Conservation (phyloP, 2,329 filamentous ascomycete species). For the Dothideomycetes sp. region DNA sequence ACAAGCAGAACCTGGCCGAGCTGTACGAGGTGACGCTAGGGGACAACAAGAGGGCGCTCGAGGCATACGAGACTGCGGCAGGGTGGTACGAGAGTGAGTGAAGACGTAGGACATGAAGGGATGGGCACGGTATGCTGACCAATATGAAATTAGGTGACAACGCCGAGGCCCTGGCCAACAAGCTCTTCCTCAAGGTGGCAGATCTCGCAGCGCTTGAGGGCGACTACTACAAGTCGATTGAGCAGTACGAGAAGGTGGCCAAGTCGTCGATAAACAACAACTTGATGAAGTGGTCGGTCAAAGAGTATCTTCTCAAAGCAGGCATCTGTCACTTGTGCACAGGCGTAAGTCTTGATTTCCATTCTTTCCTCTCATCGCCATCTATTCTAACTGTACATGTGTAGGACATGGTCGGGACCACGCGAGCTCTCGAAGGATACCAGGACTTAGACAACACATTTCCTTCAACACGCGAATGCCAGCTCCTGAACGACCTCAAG, state of each 20-base stretch:
- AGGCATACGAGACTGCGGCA: conserved; percentile 75
- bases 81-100: conserved; percentile 78
- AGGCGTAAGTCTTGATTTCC: conserved; percentile 24
- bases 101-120: no score
- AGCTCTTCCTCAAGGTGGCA: conserved; percentile 83
- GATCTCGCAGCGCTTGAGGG: conserved; percentile 72
- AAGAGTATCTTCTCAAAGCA: conserved; percentile 90
- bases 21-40: conserved; percentile 73
- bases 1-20: conserved; percentile 82
- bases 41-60: conserved; percentile 66
- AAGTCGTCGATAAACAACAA: conserved; percentile 70
- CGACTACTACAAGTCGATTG: conserved; percentile 76
- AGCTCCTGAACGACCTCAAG: conserved; percentile 66
- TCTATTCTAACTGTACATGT: neutral
- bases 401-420: conserved; percentile 64
- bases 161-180: conserved; percentile 59
- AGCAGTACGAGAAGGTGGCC: conserved; percentile 75
- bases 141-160: conserved; percentile 1
- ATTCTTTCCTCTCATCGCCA: neutral
- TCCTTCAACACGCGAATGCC: conserved; percentile 63
- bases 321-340: conserved; percentile 77
- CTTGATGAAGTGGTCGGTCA: conserved; percentile 86
- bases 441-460: conserved; percentile 70
- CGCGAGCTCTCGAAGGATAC: conserved; percentile 73
- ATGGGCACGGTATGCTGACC: no score